A percentile compares a stretch with the other conserved stretches of the same genome.
Conservation (phyloP, 768 basidiomycete genomes). For the Scleroderma citrinum region DNA sequence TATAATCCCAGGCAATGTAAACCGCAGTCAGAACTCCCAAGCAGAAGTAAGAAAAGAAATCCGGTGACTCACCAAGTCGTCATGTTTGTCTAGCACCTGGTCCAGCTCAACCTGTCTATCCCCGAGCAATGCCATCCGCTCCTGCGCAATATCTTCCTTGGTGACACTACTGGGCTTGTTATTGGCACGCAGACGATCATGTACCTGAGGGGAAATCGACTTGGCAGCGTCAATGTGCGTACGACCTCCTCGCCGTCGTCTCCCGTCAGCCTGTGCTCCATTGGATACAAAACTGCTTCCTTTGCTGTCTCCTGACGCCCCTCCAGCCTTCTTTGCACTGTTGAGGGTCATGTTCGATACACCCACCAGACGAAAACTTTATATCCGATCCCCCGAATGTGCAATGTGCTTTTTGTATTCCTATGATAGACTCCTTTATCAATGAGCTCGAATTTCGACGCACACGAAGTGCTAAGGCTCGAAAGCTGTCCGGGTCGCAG, state of each 20-base stretch:
- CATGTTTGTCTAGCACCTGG: constrained; percentile 58
- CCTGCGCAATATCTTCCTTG: constrained; percentile 24
- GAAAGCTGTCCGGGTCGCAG: too few relatives aligned
- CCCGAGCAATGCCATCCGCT: constrained; percentile 44
- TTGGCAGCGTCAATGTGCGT: neutral
- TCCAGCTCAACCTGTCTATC: constrained; percentile 58
- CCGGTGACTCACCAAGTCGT: constrained; percentile 56
- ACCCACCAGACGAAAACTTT: neutral
- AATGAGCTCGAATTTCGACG: neutral
- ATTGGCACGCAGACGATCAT: neutral
- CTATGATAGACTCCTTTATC: neutral
- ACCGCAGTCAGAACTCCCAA: neutral
- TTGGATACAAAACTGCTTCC: neutral
- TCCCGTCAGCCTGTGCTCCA: neutral
- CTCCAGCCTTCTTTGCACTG: neutral
- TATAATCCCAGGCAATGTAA: constrained; percentile 23
- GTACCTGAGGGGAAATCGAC: neutral
- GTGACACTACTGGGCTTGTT: neutral
- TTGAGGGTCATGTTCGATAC: neutral
- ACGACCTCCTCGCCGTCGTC: neutral
- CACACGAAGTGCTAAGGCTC: neutral
- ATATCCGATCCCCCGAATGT: neutral
- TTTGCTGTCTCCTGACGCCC: neutral
- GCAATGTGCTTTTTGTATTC: neutral
- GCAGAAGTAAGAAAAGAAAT: neutral